These are phyloP conservation scores for Hydnum rufescens DNA, from an alignment of 768 basidiomycete genomes.

Conservation along the genomic window DNA sequence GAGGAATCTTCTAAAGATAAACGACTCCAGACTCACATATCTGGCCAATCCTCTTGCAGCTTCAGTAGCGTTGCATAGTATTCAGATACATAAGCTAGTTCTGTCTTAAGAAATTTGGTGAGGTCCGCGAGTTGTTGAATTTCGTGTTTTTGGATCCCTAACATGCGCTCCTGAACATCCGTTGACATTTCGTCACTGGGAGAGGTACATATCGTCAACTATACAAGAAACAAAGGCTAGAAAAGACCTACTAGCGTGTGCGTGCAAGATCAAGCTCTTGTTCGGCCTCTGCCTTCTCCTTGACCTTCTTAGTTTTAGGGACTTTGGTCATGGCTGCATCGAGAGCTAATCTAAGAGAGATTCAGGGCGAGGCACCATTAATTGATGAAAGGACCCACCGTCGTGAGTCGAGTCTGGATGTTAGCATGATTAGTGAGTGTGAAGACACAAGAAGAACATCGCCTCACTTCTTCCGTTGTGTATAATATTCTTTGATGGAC, in stretches of 20 bases:
- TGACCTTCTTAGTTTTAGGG: slow-evolving; percentile 64
- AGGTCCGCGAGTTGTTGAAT: slow-evolving; percentile 50
- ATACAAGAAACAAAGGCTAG: neutral
- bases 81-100: slow-evolving; percentile 52
- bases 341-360: slow-evolving; percentile 36
- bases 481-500: slow-evolving; percentile 69
- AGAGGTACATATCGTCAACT: slow-evolving; percentile 1
- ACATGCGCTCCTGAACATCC: slow-evolving; percentile 65
- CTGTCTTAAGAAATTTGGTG: slow-evolving; percentile 46
- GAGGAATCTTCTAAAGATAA: neutral
- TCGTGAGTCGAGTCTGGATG: neutral
- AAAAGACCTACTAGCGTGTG: slow-evolving; percentile 45
- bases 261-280: slow-evolving; percentile 57
- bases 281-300: slow-evolving; percentile 52
- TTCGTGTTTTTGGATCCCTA: slow-evolving; percentile 58
- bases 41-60: slow-evolving; percentile 45
- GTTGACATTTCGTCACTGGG: slow-evolving; percentile 68
- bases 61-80: slow-evolving; percentile 57
- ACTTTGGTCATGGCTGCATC: slow-evolving; percentile 56
- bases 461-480: slow-evolving; percentile 68
- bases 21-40: slow-evolving; percentile 27
- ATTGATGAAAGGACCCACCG: neutral
- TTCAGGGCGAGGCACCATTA: neutral
- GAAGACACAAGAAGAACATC: slow-evolving; percentile 32
- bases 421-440: neutral